These are phyloP conservation scores for Holtermannia corniformis DNA, from an alignment of 768 basidiomycete species.

Conservation along the genomic window DNA sequence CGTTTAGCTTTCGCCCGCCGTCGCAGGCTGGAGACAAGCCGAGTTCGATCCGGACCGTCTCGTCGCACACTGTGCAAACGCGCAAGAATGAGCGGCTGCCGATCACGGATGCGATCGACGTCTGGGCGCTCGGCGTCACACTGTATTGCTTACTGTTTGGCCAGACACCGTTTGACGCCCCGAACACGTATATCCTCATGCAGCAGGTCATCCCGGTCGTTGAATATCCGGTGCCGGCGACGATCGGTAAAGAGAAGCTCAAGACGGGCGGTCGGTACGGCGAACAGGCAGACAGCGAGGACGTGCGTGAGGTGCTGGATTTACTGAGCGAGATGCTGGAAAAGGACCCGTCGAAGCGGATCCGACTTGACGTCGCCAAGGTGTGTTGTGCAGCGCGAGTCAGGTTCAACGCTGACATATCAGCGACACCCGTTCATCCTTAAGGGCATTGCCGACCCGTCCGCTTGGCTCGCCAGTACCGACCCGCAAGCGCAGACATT, in stretches of 20 bases:
- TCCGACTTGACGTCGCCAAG: constrained; percentile 74
- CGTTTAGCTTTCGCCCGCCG: constrained; percentile 26
- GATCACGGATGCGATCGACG: constrained; percentile 87
- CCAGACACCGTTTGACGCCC: constrained; percentile 61
- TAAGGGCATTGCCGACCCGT: constrained; percentile 55
- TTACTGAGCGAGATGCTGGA: constrained; percentile 67
- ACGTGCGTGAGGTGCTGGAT: constrained; percentile 57
- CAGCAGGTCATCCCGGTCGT: constrained; percentile 60
- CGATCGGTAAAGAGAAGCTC: constrained; percentile 63
- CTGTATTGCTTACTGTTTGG: constrained; percentile 91
- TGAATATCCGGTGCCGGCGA: constrained; percentile 58
- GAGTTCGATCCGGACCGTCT: constrained; percentile 13
- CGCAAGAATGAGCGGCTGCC: constrained; percentile 36
- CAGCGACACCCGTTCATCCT: constrained; percentile 45
- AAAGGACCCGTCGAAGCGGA: constrained; percentile 65
- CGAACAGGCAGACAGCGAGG: constrained; percentile 22
- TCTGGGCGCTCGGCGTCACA: constrained; percentile 96
- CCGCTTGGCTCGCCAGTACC: constrained; percentile 61
- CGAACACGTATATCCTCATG: constrained; percentile 70
- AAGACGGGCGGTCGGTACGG: constrained; percentile 53
- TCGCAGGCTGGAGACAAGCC: constrained; percentile 15
- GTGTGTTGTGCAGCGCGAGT: constrained; percentile 50
- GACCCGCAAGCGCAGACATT: constrained; percentile 48
- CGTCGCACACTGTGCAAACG: constrained; percentile 13
- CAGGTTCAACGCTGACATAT: constrained; percentile 1